Base-by-base conservation (phyloP, 2,329 filamentous ascomycete species). In the Juglanconis juglandina region DNA sequence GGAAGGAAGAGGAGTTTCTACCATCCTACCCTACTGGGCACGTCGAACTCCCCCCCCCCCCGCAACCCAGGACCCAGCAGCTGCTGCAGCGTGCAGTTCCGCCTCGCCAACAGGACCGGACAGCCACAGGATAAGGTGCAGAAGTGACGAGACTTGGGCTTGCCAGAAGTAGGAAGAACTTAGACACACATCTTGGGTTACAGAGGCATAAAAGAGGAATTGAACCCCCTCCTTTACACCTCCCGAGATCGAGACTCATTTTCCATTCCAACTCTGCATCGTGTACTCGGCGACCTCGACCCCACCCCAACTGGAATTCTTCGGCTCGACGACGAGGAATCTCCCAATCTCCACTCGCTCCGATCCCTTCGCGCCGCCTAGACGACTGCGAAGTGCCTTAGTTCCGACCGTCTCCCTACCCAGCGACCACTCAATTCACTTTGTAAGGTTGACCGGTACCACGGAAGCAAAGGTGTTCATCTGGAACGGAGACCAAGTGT, bases 271-370 rank as follows among this genome's bases (percentile, higher is more conserved):
- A 56, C 47, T 59, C 58, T 63, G 61, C 53, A 64, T 63, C 53
- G 58, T 33, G 49, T 56, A 52, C 41, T 55, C 52, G 47, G 58
- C 49, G 37, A 59, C 54, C 54, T 58, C 62, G 53, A 62, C 39
- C 54, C 63, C 58, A 60, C 57, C 59, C 59, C 56, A 50, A 62
- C 59, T 67, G 66, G 65, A 75, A 79, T 79, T 78, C 76, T 76
- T 77, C 72, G 72, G 71, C 70, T 70, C 71, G 70, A 70, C 71
- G 64, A 71, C 70, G 70, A 76, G 73, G 76, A 78, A 78, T 76
- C 75, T 75, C 74, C 70, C 69, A 70, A 66, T 69, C 70, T 71
- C 70, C 70, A 69, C 72, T 67, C 67, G 68, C 57, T 33, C 66
- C 66, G 68, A 71, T 70, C 72, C 73, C 75, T 76, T 71, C 70